Conservation (phyloP, 2,329 filamentous ascomycete species). For the Epicoccum sorghinum region DNA sequence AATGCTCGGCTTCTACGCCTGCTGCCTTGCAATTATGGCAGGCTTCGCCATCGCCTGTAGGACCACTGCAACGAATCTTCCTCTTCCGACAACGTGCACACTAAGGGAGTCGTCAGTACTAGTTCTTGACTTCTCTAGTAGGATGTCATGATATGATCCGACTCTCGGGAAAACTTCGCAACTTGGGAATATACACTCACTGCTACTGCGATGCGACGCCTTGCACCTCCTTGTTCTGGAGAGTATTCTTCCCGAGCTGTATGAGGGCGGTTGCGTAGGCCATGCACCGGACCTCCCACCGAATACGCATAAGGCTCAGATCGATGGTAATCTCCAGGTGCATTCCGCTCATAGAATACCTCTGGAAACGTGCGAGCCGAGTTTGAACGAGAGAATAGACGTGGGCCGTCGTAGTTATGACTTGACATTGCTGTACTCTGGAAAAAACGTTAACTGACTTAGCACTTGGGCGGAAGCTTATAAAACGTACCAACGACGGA, state of each 20-base stretch:
- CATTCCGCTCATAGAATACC: slow-evolving; percentile 34
- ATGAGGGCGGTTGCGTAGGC: slow-evolving; percentile 16
- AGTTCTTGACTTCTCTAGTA: no score
- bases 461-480: background rate
- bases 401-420: slow-evolving; percentile 22
- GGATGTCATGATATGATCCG: no score
- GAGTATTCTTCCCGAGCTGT: slow-evolving; percentile 24
- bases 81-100: slow-evolving; percentile 88
- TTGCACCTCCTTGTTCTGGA: slow-evolving; percentile 45
- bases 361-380: slow-evolving; percentile 14
- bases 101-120: slow-evolving; percentile 54
- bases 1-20: slow-evolving; percentile 65
- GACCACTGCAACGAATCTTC: slow-evolving; percentile 94
- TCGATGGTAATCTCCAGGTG: slow-evolving; percentile 25
- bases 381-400: slow-evolving; percentile 24
- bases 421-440: slow-evolving; percentile 15
- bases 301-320: slow-evolving; percentile 34
- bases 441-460: background rate
- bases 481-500: background rate
- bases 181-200: slow-evolving; percentile 29
- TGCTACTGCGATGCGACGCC: slow-evolving; percentile 58
- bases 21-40: slow-evolving; percentile 84
- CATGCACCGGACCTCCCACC: slow-evolving; percentile 29
- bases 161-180: no score
- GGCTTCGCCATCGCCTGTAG: slow-evolving; percentile 74